Conservation (phyloP, 225 moss, liverwort and hornwort genomes). For the Pleurozium schreberi region DNA sequence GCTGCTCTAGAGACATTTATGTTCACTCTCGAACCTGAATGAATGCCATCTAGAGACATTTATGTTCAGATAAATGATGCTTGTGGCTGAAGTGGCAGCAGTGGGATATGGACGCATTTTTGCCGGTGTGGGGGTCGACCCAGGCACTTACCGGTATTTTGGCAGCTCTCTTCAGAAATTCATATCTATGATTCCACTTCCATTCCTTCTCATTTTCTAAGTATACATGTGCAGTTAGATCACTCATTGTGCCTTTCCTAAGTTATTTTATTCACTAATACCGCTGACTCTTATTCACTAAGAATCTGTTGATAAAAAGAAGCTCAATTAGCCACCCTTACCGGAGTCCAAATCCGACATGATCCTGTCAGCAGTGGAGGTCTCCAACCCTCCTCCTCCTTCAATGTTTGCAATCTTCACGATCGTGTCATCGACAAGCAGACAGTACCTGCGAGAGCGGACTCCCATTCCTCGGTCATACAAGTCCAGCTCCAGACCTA, state of each 20-base stretch:
- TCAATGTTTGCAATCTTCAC: constrained; percentile 67
- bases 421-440: constrained; percentile 40
- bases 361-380: constrained; percentile 50
- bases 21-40: neutral
- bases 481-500: constrained; percentile 75
- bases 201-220: neutral
- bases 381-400: constrained; percentile 55
- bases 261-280: neutral
- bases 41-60: neutral
- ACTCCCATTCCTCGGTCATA: constrained; percentile 79
- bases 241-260: neutral
- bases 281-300: too few relatives aligned
- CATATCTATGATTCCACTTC: neutral
- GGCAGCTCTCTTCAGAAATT: too few relatives aligned
- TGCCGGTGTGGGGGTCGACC: neutral
- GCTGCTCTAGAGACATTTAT: neutral
- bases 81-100: neutral
- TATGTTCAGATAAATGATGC: neutral
- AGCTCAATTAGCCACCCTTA: neutral
- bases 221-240: neutral
- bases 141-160: neutral
- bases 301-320: neutral
- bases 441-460: constrained; percentile 64
- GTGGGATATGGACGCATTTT: neutral
- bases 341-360: constrained; percentile 13